A percentile compares a stretch with the other conserved stretches of the same genome.
These are phyloP conservation scores for Aspergillus sclerotioniger DNA, from an alignment of 495 filamentous ascomycete species.

Conservation along the genomic window DNA sequence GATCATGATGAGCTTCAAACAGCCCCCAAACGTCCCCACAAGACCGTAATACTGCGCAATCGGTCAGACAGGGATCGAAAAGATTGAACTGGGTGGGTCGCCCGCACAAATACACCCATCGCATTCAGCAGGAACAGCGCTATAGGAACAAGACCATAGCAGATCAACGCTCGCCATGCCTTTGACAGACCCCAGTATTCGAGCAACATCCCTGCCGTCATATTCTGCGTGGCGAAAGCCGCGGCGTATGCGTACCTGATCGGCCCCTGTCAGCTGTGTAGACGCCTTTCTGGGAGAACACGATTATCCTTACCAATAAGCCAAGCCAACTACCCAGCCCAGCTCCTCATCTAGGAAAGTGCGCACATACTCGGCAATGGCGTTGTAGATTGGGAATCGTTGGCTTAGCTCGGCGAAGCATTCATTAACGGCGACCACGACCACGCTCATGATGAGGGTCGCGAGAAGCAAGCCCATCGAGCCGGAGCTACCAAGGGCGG, in stretches of 20 bases:
- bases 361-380: background rate
- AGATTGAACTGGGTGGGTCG: background rate
- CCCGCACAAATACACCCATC: background rate
- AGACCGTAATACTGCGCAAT: background rate
- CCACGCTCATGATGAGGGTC: background rate
- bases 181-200: background rate
- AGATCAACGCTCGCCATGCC: background rate
- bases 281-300: no score
- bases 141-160: background rate
- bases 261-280: background rate
- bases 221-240: background rate
- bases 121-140: background rate
- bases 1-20: background rate
- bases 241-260: background rate
- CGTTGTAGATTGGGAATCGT: background rate
- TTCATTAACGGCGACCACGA: background rate
- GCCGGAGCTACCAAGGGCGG: background rate
- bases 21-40: background rate
- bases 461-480: background rate
- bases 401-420: background rate
- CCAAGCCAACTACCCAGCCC: background rate
- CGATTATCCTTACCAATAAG: background rate
- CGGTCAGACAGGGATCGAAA: background rate
- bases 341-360: background rate
- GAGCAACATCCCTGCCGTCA: background rate